Base-by-base conservation (phyloP, 2,329 filamentous ascomycete species). In the Botrytis medusae region DNA sequence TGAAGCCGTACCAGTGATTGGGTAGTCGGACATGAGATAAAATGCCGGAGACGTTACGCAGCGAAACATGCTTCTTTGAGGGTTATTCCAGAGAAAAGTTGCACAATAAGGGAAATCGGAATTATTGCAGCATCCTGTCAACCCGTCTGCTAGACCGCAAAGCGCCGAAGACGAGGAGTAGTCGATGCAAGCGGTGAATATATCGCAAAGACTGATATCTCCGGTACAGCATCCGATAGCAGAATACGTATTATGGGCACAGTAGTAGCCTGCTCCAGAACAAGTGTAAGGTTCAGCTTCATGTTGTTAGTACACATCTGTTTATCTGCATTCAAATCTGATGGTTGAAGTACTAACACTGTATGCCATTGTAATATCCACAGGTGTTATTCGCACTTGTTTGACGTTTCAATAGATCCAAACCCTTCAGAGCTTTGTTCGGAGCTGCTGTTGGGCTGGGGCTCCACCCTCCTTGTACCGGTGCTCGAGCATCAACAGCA, bases 1-100 rank as follows among this genome's bases (percentile, higher is more conserved):
- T 16, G 37, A 69, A 29, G n/a, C 48, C 9, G 48, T 22, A 57
- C 40, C 34, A 18, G 65, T 69, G 18, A 69, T 20, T 20, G n/a
- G 65, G 18, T 68, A 32, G 16, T 57, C 65, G 10, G 48, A 69
- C 65, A 57, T 69, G n/a, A 57, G 37, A 59, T 69, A 69, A 69
- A 69, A 57, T 57, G 48, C 48, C n/a, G 48, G 48, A 32, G 25
- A 42, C 7, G 54, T 34, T 29, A 69, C 48, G 9, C 65, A 69
- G 14, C 65, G 65, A 22, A 44, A 42, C 48, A 57, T 69, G n/a
- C 65, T 69, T 44, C 65, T 69, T 42, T 69, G 65, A 40, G 48
- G 65, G 32, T 42, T 32, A 12, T 44, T 42, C 65, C 65, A 69
- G 20, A 57, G 48, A 42, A 32, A 57, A 42, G 34, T 59, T 51